Evolutionary conservation across 73 alveolate genomes (phyloP).

Genomic region (Stentor roeselii): DNA sequence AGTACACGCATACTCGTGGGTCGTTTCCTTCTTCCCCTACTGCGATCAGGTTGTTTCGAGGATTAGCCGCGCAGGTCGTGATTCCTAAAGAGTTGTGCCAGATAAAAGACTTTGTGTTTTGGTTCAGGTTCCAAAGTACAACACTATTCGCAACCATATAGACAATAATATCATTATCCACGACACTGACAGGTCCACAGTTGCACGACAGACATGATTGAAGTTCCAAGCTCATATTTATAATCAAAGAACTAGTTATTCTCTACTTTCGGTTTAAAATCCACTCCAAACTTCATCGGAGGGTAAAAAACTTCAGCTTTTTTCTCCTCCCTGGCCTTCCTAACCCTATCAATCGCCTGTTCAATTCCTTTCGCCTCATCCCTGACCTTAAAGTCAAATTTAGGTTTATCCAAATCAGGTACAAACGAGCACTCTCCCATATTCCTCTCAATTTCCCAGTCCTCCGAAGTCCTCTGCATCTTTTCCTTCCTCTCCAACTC

Average conservation of each 20-base stretch:
- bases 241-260: no score
- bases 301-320: background rate
- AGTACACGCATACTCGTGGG: constrained; percentile 62
- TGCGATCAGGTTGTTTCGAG: constrained; percentile 54
- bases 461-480: background rate
- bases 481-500: background rate
- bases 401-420: constrained; percentile 10
- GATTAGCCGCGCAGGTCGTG: constrained; percentile 49
- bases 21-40: constrained; percentile 68
- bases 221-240: constrained; percentile 18
- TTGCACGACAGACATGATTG: constrained; percentile 22
- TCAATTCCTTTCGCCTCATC: background rate
- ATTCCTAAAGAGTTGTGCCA: constrained; percentile 59
- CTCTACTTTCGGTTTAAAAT: background rate
- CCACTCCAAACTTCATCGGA: background rate
- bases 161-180: constrained; percentile 45
- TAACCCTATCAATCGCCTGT: background rate
- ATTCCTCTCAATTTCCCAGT: constrained; percentile 2
- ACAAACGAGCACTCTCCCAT: constrained; percentile 11
- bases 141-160: constrained; percentile 61
- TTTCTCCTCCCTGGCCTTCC: constrained; percentile 13
- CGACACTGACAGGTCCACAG: constrained; percentile 32
- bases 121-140: constrained; percentile 49
- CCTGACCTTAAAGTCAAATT: background rate
- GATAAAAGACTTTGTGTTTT: constrained; percentile 57